A percentile compares a stretch with the other conserved stretches of the same genome.
Conservation (phyloP, 768 basidiomycete species). For the Pleurotus tuber-regium region DNA sequence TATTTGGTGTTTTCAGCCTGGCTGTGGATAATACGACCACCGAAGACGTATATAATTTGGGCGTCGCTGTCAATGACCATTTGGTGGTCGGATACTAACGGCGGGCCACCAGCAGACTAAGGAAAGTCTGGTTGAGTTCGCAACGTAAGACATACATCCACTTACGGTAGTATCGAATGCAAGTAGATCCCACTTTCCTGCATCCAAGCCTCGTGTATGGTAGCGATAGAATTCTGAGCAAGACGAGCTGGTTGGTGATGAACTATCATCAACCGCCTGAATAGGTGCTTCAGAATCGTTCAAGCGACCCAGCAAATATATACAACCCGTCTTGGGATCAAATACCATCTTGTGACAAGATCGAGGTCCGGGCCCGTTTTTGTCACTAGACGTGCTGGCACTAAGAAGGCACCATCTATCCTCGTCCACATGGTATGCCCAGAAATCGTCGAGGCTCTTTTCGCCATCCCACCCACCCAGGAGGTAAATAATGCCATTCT, state of each 20-base stretch:
- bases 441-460: constrained; percentile 74
- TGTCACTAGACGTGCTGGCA: constrained; percentile 49
- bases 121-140: not conserved
- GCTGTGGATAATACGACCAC: constrained; percentile 70
- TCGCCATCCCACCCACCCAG: constrained; percentile 81
- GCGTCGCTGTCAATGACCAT: constrained; percentile 73
- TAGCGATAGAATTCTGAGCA: constrained; percentile 79
- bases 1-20: constrained; percentile 60
- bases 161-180: constrained; percentile 66
- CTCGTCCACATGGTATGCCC: constrained; percentile 61
- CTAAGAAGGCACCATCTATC: constrained; percentile 64
- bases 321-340: constrained; percentile 63
- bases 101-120: constrained; percentile 66
- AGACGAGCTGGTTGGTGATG: constrained; percentile 26
- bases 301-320: constrained; percentile 73
- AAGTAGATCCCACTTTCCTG: constrained; percentile 72
- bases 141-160: no score
- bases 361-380: constrained; percentile 66
- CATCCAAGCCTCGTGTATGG: constrained; percentile 57
- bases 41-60: constrained; percentile 74
- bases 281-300: constrained; percentile 46
- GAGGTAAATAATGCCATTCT: constrained; percentile 63
- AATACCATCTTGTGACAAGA: constrained; percentile 85
- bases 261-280: constrained; percentile 6
- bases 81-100: constrained; percentile 77